Evolutionary conservation across 495 filamentous ascomycete species (phyloP).

Genomic region (Neurospora sp.): DNA sequence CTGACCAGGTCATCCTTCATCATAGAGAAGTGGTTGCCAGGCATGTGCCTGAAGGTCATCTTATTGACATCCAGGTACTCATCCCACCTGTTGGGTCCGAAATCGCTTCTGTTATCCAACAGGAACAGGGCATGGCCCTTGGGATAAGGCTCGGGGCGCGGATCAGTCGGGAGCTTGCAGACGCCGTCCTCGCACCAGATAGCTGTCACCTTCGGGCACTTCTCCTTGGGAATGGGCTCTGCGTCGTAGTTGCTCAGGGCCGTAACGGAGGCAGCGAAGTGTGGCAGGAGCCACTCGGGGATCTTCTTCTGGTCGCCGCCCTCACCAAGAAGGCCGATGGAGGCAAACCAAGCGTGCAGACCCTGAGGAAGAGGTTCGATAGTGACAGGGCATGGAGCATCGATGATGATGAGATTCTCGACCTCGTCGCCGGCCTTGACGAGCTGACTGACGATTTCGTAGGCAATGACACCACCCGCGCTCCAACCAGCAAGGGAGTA

Average conservation of each 20-base stretch:
- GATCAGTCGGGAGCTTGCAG: slow-evolving; percentile 58
- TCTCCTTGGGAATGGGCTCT: slow-evolving; percentile 38
- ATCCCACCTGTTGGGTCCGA: slow-evolving; percentile 73
- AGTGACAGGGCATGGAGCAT: slow-evolving; percentile 68
- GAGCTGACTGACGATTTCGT: slow-evolving; percentile 67
- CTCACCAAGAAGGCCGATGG: slow-evolving; percentile 71
- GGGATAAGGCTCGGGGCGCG: slow-evolving; percentile 56
- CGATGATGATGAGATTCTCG: slow-evolving; percentile 68
- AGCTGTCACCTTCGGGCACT: slow-evolving; percentile 54
- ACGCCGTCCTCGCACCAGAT: slow-evolving; percentile 81
- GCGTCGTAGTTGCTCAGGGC: slow-evolving; percentile 64
- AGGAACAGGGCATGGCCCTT: slow-evolving; percentile 71
- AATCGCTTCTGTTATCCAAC: slow-evolving; percentile 66
- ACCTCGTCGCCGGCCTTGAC: slow-evolving; percentile 58
- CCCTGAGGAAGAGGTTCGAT: slow-evolving; percentile 68
- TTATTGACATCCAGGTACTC: slow-evolving; percentile 57
- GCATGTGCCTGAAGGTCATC: slow-evolving; percentile 50
- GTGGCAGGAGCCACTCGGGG: slow-evolving; percentile 71
- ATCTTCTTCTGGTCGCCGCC: slow-evolving; percentile 42
- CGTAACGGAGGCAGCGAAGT: slow-evolving; percentile 69
- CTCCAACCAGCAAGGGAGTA: slow-evolving; percentile 72
- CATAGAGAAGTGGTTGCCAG: slow-evolving; percentile 64
- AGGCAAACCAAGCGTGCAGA: slow-evolving; percentile 69
- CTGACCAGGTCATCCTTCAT: slow-evolving; percentile 50
- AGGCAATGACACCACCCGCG: slow-evolving; percentile 81